Percentiles rank a stretch among this genome's conserved stretches.
Evolutionary conservation across 768 basidiomycete genomes (phyloP).

Genomic region (Fibroporia radiculosa): DNA sequence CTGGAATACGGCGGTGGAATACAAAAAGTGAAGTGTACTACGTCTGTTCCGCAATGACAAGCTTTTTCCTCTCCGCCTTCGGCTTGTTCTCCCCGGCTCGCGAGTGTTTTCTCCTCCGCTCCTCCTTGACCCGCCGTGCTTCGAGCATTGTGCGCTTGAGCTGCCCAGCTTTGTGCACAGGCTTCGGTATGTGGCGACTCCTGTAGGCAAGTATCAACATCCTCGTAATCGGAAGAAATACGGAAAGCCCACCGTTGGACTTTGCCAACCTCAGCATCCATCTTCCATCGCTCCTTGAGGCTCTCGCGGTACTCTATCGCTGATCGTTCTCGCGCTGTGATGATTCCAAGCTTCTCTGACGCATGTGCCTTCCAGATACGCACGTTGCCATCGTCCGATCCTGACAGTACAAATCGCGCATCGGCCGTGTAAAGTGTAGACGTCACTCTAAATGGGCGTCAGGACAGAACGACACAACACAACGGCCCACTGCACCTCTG

Average conservation of each 20-base stretch:
- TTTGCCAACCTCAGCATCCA: constrained; percentile 73
- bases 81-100: constrained; percentile 82
- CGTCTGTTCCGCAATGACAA: constrained; percentile 75
- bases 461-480: no score
- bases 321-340: constrained; percentile 85
- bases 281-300: constrained; percentile 84
- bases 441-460: constrained; percentile 77
- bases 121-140: constrained; percentile 84
- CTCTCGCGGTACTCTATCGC: constrained; percentile 89
- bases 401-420: constrained; percentile 82
- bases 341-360: constrained; percentile 83
- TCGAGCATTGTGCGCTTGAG: constrained; percentile 94
- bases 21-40: constrained; percentile 18
- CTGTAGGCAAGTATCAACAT: constrained; percentile 2
- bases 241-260: constrained; percentile 62
- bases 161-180: constrained; percentile 81
- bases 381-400: constrained; percentile 93
- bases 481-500: constrained; percentile 80
- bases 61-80: constrained; percentile 84
- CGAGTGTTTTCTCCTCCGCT: constrained; percentile 84
- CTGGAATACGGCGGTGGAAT: neutral
- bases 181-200: constrained; percentile 73
- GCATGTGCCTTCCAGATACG: constrained; percentile 94
- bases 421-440: constrained; percentile 86
- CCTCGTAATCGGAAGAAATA: neutral